Conservation (phyloP, 176 grass and related monocot genomes). For the Oryza meyeriana region DNA sequence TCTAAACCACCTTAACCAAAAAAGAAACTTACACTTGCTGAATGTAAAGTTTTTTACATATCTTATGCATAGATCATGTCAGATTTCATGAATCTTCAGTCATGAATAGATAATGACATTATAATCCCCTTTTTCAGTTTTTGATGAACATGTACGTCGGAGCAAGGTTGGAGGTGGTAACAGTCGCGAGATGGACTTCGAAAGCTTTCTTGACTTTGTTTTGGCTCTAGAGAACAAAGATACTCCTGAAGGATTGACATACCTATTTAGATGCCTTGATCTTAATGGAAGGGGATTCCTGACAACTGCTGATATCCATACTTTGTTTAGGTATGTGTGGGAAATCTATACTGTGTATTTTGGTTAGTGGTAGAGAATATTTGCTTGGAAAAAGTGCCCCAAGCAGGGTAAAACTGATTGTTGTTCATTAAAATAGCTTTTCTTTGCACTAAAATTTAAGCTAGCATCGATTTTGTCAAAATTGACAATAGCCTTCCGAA, state of each 20-base stretch:
- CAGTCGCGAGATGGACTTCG: slow-evolving; percentile 95
- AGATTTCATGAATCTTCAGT: neutral
- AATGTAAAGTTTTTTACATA: neutral
- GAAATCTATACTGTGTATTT: neutral
- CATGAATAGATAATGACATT: slow-evolving; percentile 2
- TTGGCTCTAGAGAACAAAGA: slow-evolving; percentile 98
- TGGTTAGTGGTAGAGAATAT: neutral
- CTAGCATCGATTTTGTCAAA: neutral
- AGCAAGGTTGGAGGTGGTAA: slow-evolving; percentile 91
- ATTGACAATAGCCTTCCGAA: neutral
- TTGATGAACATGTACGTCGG: slow-evolving; percentile 90
- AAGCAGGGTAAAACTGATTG: neutral
- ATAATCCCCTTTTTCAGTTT: slow-evolving; percentile 59
- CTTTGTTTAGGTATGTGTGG: slow-evolving; percentile 69
- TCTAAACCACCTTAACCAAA: slow-evolving; percentile 2
- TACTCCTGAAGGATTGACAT: slow-evolving; percentile 94
- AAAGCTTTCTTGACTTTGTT: slow-evolving; percentile 98
- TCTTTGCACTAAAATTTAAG: neutral
- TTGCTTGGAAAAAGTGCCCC: neutral
- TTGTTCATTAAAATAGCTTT: neutral
- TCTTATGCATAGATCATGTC: neutral
- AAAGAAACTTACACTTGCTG: neutral
- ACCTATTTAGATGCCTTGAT: slow-evolving; percentile 95
- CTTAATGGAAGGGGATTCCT: slow-evolving; percentile 89
- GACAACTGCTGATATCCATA: slow-evolving; percentile 94